Conservation (phyloP, 2,329 filamentous ascomycete genomes). For the Neonectria magnoliae region DNA sequence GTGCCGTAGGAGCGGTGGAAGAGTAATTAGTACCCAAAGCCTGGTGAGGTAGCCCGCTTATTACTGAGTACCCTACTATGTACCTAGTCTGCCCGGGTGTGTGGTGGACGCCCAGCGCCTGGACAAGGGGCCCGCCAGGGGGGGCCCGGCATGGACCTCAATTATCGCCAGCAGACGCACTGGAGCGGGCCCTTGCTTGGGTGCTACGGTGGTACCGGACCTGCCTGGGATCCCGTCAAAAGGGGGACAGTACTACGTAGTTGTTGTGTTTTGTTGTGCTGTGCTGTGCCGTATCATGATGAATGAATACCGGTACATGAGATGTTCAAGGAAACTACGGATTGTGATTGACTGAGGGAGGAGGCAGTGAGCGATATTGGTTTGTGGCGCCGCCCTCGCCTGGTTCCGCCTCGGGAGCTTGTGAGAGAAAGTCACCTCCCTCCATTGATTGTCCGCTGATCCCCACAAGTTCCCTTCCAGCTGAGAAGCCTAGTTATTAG, state of each 20-base stretch:
- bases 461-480: not conserved
- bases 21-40: too few relatives aligned
- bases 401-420: conserved; percentile 1
- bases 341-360: not conserved
- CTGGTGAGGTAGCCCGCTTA: conserved; percentile 23
- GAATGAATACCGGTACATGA: not conserved
- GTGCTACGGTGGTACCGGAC: not conserved
- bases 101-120: conserved; percentile 38
- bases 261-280: not conserved
- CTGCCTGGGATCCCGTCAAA: conserved; percentile 1
- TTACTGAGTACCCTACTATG: not conserved
- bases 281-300: not conserved
- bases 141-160: conserved; percentile 27
- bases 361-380: not conserved
- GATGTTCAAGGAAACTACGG: not conserved
- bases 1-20: conserved; percentile 29
- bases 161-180: conserved; percentile 37
- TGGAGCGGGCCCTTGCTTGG: conserved; percentile 28
- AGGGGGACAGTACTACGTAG: conserved; percentile 3
- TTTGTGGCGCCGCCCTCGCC: not conserved
- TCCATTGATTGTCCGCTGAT: not conserved
- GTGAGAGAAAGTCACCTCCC: not conserved
- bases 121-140: conserved; percentile 30
- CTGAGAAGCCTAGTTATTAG: not conserved
- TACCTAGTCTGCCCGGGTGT: not conserved